Evolutionary conservation across 2,329 filamentous ascomycete genomes (phyloP), one percentile per base, ranked within the genome.

Genomic region (Aureobasidium sp.): DNA sequence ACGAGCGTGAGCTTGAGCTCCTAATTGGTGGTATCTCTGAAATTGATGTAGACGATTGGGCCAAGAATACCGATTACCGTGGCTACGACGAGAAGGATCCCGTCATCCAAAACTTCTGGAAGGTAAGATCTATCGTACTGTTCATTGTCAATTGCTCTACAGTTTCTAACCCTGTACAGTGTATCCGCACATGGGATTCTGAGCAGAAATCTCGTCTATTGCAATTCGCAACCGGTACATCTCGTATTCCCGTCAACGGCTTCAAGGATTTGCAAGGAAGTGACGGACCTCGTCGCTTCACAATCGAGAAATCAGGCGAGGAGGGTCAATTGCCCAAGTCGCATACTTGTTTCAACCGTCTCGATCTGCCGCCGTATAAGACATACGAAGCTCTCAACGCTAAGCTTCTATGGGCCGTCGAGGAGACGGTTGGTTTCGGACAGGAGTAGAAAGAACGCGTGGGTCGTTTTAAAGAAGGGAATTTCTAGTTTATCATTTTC

Each of bases 21-120:
- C 83, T 99, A 68, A 97, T 99, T 72, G 94, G 94, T 67, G 94
- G 94, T 82, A 99, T 99, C 70, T 94, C 94, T n/a, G 94, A 99
- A 77, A 99, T 99, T 69, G 94, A 99, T 71, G 93, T 99, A 17
- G 94, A 99, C 64, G 94, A 99, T 77, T 99, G 94, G 94, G 97
- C 99, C 88, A 99, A 99, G 82, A 94, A 99, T 78, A 99, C 94
- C 51, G 94, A 99, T 73, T 99, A 99, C 77, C 89, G 94, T 69
- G 94, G 94, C 61, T 99, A 99, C 82, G 97, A 95, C 10, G 94
- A 99, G 78, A 92, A 87, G 63, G 94, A 99, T 70, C 91, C 97
- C 72, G 94, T 99, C 29, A 94, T 99, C 67, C 90, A 95, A 75
- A 92, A 95, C 81, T 99, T 99, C 84, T 99, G 94, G 94, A 92